These are phyloP conservation scores for Penicillium silybi DNA, from an alignment of 495 filamentous ascomycete species.

Conservation along the genomic window DNA sequence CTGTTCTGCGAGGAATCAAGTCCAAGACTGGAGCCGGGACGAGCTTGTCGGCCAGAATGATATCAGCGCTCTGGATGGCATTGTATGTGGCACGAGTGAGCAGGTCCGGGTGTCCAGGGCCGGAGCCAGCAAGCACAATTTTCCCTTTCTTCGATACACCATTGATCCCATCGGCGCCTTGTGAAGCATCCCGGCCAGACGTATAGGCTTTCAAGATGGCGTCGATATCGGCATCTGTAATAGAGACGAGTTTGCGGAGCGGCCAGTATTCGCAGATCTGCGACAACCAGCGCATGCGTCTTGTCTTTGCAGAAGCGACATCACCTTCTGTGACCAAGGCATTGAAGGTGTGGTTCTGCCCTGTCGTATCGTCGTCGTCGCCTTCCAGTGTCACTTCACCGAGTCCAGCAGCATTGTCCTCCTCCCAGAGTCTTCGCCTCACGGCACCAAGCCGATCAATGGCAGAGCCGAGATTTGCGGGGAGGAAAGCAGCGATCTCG, in stretches of 20 bases:
- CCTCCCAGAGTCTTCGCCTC: constrained; percentile 71
- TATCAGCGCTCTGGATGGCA: constrained; percentile 77
- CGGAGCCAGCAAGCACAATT: constrained; percentile 88
- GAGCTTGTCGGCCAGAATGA: constrained; percentile 94
- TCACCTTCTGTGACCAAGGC: constrained; percentile 70
- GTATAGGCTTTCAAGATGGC: constrained; percentile 65
- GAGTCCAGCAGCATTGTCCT: constrained; percentile 59
- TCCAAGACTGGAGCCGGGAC: constrained; percentile 84
- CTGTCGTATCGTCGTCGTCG: constrained; percentile 76
- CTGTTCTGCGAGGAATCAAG: constrained; percentile 84
- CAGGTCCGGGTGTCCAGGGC: constrained; percentile 87
- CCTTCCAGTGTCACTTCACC: constrained; percentile 43
- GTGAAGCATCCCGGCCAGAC: constrained; percentile 21
- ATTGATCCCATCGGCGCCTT: constrained; percentile 17
- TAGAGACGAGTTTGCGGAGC: constrained; percentile 69
- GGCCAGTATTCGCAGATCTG: constrained; percentile 99
- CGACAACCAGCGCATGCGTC: constrained; percentile 86
- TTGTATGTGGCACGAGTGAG: constrained; percentile 85
- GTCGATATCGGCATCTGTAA: constrained; percentile 76
- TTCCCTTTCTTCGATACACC: constrained; percentile 45
- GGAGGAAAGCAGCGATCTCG: constrained; percentile 78
- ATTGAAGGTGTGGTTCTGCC: constrained; percentile 88
- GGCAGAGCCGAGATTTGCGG: constrained; percentile 74
- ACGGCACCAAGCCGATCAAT: constrained; percentile 76
- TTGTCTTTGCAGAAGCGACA: constrained; percentile 66